Evolutionary conservation across 169 alveolate genomes (phyloP), one percentile per base, ranked within the genome.

Genomic region (Eimeria acervulina): DNA sequence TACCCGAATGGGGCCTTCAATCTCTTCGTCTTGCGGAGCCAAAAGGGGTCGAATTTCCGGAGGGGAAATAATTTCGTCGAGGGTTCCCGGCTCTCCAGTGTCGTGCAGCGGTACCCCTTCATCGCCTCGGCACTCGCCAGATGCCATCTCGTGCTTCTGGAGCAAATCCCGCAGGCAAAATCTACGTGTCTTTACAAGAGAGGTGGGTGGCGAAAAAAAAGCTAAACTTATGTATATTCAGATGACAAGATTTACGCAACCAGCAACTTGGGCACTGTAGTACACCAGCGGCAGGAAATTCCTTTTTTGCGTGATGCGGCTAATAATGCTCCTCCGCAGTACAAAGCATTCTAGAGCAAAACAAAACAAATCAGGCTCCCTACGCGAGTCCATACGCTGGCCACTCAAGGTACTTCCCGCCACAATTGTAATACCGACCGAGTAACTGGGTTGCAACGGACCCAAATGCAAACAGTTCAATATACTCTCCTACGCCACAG

Each of bases 1-100:
- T 38, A 96, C 61, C 33, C 95, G 85, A 68, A 96, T 83, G 4
- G 81, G 89, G 19, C 70, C 72, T 38, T 84, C 90, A 28, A 38
- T n/a, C 31, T 84, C 51, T 6, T 52, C 23, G 47, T 17, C 51
- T 83, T 55, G 52, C 52, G 28, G 8, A 83, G 36, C 88, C n/a
- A n/a, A n/a, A 47, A 0, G 12, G 19, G 88, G 23, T 23, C 26
- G 68, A 28, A 5, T 31, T 5, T 12, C 66, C 0, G 68, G 40
- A 40, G 88, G 44, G 40, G 88, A 63, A 78, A 15, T 12, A 44
- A 78, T 0, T 44, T 42, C 26, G 66, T n/a, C 63, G 40, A 3
- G 42, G 44, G n/a, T 4, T n/a, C 1, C 88, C 66, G 23, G 88
- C 12, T 42, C 66, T 26, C 40, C 63, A 78, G n/a, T 26, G 8